These are phyloP conservation scores for Paracorniculantispora psalliotae DNA, from an alignment of 2,329 filamentous ascomycete species.

Conservation along the genomic window DNA sequence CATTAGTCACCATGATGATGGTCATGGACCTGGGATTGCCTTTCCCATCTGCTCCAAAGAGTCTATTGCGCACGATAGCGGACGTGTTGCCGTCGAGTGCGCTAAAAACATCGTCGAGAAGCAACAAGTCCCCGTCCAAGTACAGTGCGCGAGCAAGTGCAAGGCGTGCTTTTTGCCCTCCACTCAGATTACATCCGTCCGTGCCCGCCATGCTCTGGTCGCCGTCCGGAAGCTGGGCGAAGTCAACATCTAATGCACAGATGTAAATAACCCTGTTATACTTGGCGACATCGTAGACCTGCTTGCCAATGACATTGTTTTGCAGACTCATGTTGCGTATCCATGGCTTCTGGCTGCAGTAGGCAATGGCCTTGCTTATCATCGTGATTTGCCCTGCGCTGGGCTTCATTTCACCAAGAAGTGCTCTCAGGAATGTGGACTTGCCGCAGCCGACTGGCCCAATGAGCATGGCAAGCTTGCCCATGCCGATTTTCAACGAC, in stretches of 20 bases:
- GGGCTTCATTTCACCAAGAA: constrained; percentile 12
- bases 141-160: background rate
- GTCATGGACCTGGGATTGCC: background rate
- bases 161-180: constrained; percentile 21
- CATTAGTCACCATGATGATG: background rate
- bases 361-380: constrained; percentile 15
- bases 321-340: background rate
- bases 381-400: constrained; percentile 21
- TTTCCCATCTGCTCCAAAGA: no score
- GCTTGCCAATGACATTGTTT: background rate
- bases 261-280: background rate
- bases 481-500: background rate
- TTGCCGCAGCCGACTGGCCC: constrained; percentile 7
- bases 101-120: background rate
- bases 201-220: constrained; percentile 8
- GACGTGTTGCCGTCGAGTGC: background rate
- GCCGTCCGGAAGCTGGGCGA: constrained; percentile 22
- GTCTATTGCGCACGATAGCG: no score
- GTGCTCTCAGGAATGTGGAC: background rate
- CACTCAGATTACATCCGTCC: constrained; percentile 16
- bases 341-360: constrained; percentile 12
- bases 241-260: constrained; percentile 34
- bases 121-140: background rate
- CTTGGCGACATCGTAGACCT: background rate
- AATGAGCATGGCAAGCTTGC: background rate